These are phyloP conservation scores for Russula compacta DNA, from an alignment of 768 basidiomycete genomes.

Conservation along the genomic window DNA sequence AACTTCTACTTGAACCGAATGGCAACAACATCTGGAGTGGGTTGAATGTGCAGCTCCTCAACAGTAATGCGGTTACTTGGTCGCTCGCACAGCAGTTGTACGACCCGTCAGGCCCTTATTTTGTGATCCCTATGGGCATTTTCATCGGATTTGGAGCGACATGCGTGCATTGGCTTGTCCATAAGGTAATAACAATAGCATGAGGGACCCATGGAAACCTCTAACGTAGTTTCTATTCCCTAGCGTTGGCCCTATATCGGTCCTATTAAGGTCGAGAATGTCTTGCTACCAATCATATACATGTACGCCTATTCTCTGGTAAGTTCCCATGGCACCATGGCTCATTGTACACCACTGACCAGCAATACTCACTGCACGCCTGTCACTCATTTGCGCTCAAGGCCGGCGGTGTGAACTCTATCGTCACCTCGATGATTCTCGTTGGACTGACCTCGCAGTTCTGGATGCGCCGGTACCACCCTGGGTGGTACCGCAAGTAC, in stretches of 20 bases:
- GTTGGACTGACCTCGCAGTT: conserved; percentile 47
- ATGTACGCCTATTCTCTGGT: conserved; percentile 34
- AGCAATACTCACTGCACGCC: background rate
- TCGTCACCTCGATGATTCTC: conserved; percentile 39
- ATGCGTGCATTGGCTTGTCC: conserved; percentile 44
- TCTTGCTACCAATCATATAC: conserved; percentile 51
- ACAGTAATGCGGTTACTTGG: conserved; percentile 56
- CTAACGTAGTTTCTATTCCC: background rate
- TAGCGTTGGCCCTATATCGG: conserved; percentile 50
- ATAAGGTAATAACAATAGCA: conserved; percentile 31
- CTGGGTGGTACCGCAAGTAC: conserved; percentile 54
- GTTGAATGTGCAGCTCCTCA: conserved; percentile 37
- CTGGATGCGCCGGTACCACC: conserved; percentile 18
- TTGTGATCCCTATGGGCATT: conserved; percentile 45
- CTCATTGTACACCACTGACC: background rate
- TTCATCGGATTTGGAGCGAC: conserved; percentile 47
- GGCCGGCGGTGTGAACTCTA: conserved; percentile 48
- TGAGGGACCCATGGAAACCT: background rate
- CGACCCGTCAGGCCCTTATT: conserved; percentile 44
- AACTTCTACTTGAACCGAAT: conserved; percentile 39
- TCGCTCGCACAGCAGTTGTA: conserved; percentile 52
- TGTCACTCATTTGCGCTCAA: conserved; percentile 8
- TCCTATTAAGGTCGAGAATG: conserved; percentile 37
- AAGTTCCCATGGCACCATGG: background rate
- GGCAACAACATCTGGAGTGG: conserved; percentile 52